Conservation (phyloP, 768 basidiomycete species). For the Mrakia gelida region DNA sequence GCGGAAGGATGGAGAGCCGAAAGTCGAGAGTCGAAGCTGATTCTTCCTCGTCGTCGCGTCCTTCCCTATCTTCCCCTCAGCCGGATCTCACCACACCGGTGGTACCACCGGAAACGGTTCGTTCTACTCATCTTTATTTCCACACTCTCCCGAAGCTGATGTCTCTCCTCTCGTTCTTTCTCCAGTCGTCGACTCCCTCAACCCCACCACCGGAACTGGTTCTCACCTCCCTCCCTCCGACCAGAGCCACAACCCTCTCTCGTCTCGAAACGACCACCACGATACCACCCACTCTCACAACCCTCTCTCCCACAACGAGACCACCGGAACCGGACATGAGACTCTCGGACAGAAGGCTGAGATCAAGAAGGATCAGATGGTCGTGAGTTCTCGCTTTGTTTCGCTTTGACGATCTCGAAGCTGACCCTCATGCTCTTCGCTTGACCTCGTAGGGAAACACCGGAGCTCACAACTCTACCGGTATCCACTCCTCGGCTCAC, state of each 20-base stretch:
- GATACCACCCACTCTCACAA: background rate
- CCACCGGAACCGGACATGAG: too few species aligned
- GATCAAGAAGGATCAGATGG: background rate
- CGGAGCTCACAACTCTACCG: background rate
- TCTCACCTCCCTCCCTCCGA: background rate
- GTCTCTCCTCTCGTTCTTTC: too few species aligned
- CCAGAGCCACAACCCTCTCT: background rate
- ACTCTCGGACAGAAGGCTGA: background rate
- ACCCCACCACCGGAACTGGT: background rate
- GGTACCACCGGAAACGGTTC: background rate
- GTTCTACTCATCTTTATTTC: background rate
- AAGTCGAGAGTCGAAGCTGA: background rate
- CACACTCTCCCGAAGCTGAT: background rate
- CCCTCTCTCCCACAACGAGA: background rate
- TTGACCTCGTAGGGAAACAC: too few species aligned
- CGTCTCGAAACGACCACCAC: background rate
- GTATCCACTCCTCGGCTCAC: background rate
- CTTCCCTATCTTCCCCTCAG: background rate
- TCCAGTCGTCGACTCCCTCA: background rate
- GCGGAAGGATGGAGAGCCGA: background rate
- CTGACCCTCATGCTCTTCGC: background rate
- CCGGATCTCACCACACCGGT: background rate
- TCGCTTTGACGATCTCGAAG: too few species aligned
- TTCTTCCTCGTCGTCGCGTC: background rate
- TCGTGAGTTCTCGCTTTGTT: background rate